Conservation (phyloP, 176 grass and related monocot genomes). For the Raddia distichophylla region DNA sequence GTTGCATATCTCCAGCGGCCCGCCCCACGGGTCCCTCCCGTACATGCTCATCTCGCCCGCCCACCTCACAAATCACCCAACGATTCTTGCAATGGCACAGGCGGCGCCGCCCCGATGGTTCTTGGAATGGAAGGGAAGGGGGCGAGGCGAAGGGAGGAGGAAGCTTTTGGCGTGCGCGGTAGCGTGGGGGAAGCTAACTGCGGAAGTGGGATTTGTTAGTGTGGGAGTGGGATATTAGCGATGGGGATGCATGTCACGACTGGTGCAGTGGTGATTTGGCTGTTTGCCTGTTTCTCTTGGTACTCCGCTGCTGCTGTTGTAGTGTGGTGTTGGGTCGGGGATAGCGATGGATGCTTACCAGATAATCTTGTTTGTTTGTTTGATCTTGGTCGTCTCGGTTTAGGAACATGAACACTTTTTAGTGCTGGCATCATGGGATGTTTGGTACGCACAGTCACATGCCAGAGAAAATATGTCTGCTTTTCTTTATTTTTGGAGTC, state of each 20-base stretch:
- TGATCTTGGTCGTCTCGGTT: conserved; percentile 23
- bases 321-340: conserved; percentile 12
- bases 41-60: conserved; percentile 79
- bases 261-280: neutral
- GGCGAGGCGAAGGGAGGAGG: neutral
- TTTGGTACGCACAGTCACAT: neutral
- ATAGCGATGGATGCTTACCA: conserved; percentile 29
- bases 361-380: conserved; percentile 31
- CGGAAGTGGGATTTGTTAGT: conserved; percentile 31
- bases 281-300: conserved; percentile 30
- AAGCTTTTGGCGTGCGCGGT: neutral
- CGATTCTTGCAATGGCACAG: conserved; percentile 1
- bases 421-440: neutral
- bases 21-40: conserved; percentile 93
- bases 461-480: neutral
- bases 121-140: conserved; percentile 17
- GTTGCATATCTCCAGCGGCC: conserved; percentile 77
- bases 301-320: neutral
- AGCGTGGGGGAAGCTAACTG: neutral
- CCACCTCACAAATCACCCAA: neutral
- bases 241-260: neutral
- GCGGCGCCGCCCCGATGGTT: neutral
- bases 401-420: neutral
- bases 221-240: conserved; percentile 7
- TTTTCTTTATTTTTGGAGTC: neutral